Conservation (phyloP, 202 grass and related monocot genomes). For the Setaria viridis region DNA sequence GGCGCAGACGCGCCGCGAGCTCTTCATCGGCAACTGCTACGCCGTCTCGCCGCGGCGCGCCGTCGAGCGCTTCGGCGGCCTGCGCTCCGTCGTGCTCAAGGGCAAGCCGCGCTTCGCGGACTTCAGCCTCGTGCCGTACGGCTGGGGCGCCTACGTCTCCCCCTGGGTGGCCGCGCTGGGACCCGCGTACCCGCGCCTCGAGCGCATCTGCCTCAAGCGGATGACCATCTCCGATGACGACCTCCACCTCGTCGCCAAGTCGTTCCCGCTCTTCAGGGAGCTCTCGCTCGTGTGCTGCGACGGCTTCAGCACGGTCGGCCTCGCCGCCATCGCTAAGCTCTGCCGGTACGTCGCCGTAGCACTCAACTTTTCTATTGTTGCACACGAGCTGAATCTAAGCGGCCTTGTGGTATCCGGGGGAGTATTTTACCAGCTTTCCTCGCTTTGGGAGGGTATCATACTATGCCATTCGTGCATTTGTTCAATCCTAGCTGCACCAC, state of each 20-base stretch:
- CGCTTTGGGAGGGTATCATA: slow-evolving; percentile 43
- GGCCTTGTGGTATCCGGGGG: background rate
- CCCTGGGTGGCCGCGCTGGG: slow-evolving; percentile 68
- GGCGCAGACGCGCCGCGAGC: slow-evolving; percentile 75
- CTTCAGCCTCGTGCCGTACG: slow-evolving; percentile 77
- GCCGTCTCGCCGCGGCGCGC: slow-evolving; percentile 71
- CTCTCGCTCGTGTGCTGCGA: slow-evolving; percentile 89
- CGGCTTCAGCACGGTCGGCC: slow-evolving; percentile 83
- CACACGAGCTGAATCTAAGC: slow-evolving; percentile 48
- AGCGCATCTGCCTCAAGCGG: slow-evolving; percentile 88
- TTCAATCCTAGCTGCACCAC: slow-evolving; percentile 44
- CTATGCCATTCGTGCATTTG: slow-evolving; percentile 53
- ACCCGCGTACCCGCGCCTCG: slow-evolving; percentile 65
- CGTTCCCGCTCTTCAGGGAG: slow-evolving; percentile 76
- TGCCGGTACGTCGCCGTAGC: slow-evolving; percentile 64
- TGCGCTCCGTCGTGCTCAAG: slow-evolving; percentile 79
- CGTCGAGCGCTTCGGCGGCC: slow-evolving; percentile 66
- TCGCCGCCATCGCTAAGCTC: slow-evolving; percentile 66
- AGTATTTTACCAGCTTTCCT: slow-evolving; percentile 51
- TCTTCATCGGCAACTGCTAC: slow-evolving; percentile 97
- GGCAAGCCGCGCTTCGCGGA: slow-evolving; percentile 92
- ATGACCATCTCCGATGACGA: slow-evolving; percentile 84
- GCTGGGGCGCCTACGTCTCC: slow-evolving; percentile 73
- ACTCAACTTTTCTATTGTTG: background rate
- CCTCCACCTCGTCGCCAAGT: slow-evolving; percentile 63